Conservation (phyloP, 1,139 yeast genomes). For the Nakaseomyces uthaithaninus region DNA sequence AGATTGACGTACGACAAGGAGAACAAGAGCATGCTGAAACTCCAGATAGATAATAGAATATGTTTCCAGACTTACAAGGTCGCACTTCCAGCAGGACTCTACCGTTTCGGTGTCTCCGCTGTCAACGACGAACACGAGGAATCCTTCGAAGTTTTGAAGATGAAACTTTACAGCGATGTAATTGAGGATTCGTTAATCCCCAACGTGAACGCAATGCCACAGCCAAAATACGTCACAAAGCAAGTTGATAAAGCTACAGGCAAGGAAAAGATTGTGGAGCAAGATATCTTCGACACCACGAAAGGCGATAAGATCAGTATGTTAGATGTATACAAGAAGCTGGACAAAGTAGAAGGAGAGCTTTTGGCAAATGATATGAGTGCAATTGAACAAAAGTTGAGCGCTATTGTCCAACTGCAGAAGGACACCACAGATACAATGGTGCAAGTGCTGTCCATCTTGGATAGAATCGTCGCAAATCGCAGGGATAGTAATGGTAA, state of each 20-base stretch:
- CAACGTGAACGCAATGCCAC: conserved; percentile 43
- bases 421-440: conserved; percentile 9
- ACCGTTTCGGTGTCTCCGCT: conserved; percentile 48
- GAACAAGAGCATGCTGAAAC: conserved; percentile 40
- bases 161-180: conserved; percentile 44
- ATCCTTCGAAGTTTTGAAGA: conserved; percentile 47
- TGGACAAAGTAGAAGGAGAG: conserved; percentile 21
- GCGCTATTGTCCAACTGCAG: conserved; percentile 10
- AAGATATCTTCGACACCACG: conserved; percentile 10
- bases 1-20: conserved; percentile 47
- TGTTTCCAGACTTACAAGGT: conserved; percentile 57
- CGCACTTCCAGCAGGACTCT: conserved; percentile 21
- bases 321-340: conserved; percentile 15
- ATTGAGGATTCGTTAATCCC: conserved; percentile 46
- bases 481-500: conserved; percentile 13
- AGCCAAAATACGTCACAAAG: conserved; percentile 31
- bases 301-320: conserved; percentile 12
- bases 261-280: conserved; percentile 15
- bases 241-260: conserved; percentile 21
- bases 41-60: conserved; percentile 59
- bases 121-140: conserved; percentile 38
- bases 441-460: neutral
- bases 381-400: conserved; percentile 11
- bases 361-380: conserved; percentile 20
- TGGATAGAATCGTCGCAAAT: conserved; percentile 6